Conservation (phyloP, 192 early-diverging fungal species). For the Podila epicladia region DNA sequence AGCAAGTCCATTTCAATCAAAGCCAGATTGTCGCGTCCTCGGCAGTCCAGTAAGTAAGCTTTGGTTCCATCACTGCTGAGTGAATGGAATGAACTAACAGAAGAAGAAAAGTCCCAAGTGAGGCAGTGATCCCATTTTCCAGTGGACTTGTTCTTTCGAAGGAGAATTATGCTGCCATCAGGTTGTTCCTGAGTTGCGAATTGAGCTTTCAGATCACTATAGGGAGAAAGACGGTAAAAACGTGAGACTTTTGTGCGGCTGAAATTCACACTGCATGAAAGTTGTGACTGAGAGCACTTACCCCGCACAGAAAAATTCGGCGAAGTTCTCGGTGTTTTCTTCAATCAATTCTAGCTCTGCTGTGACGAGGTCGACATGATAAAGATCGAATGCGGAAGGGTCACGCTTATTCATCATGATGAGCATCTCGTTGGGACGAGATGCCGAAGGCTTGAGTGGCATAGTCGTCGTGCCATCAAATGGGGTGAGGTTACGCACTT, state of each 20-base stretch:
- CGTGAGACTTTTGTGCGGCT: background rate
- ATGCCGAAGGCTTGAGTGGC: slow-evolving; percentile 11
- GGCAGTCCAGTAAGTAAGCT: slow-evolving; percentile 16
- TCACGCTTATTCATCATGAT: slow-evolving; percentile 44
- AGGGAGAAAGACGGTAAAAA: background rate
- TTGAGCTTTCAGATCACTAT: slow-evolving; percentile 14
- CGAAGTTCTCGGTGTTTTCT: slow-evolving; percentile 25
- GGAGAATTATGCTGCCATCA: slow-evolving; percentile 8
- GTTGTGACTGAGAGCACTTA: background rate
- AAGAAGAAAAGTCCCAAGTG: slow-evolving; percentile 5
- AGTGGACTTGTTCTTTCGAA: slow-evolving; percentile 15
- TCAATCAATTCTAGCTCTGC: slow-evolving; percentile 34
- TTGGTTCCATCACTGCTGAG: slow-evolving; percentile 15
- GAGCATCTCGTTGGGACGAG: slow-evolving; percentile 38
- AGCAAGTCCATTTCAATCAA: slow-evolving; percentile 13
- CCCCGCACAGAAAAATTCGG: slow-evolving; percentile 8
- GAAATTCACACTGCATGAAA: background rate
- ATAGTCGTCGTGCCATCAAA: slow-evolving; percentile 2
- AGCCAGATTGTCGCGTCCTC: slow-evolving; percentile 17
- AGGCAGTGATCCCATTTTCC: slow-evolving; percentile 4
- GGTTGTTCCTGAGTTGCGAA: slow-evolving; percentile 13
- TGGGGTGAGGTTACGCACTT: slow-evolving; percentile 23
- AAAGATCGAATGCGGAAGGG: slow-evolving; percentile 27
- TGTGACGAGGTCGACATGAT: slow-evolving; percentile 30
- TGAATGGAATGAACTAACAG: slow-evolving; percentile 6